These are phyloP conservation scores for Candida multigemmis DNA, from an alignment of 805 yeast species.

Conservation along the genomic window DNA sequence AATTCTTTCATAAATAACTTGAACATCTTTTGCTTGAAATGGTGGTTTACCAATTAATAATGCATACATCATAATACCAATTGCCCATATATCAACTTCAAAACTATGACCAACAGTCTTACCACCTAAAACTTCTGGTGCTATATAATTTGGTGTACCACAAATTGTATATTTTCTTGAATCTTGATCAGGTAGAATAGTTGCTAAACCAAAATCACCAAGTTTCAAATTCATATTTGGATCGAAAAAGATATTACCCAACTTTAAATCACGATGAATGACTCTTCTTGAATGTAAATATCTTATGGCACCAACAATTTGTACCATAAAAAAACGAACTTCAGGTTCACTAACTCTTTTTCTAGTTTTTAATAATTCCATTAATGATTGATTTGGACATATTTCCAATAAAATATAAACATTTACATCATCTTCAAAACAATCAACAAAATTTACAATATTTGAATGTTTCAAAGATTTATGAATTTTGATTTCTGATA, in stretches of 20 bases:
- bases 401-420: conserved; percentile 91
- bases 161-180: conserved; percentile 89
- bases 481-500: conserved; percentile 93
- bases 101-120: conserved; percentile 91
- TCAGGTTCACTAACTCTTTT: conserved; percentile 86
- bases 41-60: conserved; percentile 93
- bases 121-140: conserved; percentile 93
- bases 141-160: conserved; percentile 98
- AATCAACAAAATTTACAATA: conserved; percentile 87
- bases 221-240: conserved; percentile 89
- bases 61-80: conserved; percentile 94
- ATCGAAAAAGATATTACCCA: conserved; percentile 93
- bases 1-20: conserved; percentile 85
- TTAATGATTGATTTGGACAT: conserved; percentile 88
- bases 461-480: conserved; percentile 82
- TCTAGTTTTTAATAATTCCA: conserved; percentile 84
- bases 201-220: conserved; percentile 98
- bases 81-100: conserved; percentile 96
- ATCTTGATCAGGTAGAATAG: conserved; percentile 60
- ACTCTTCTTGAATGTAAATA: conserved; percentile 89
- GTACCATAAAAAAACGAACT: conserved; percentile 82
- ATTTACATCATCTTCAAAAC: conserved; percentile 93
- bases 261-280: conserved; percentile 90
- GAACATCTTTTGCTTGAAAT: conserved; percentile 92
- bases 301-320: conserved; percentile 87